Base-by-base conservation (phyloP, 208 protist species). In the Angomonas deanei region DNA sequence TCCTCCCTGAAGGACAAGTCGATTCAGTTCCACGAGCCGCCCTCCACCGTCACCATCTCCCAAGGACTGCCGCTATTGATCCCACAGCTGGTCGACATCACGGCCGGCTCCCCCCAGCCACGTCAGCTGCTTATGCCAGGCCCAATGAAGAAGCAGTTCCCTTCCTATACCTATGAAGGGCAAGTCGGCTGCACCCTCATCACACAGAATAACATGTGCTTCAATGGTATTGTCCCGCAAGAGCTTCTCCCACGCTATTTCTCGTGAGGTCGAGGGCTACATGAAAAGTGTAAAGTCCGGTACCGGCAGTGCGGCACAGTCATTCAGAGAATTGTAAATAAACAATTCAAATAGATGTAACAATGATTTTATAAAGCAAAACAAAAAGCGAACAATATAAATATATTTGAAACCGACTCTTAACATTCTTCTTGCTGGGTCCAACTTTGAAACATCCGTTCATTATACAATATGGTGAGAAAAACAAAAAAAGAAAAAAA, bases 11-110 rank as follows among this genome's bases (percentile, higher is more conserved):
- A 73, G 15, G 54, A 38, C 0, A 73, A 76, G 13, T 52, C 49
- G 31, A 52, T 88, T 24, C 59, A 42, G 13, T 88, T 82, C 64
- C 28, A 82, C 0, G 42, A 74, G 47, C 78, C 82, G 27, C 50
- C 38, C 2, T 61, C 78, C 32, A 90, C 83, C 17, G 46, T 90
- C n/a, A 75, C 78, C n/a, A 46, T 93, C 28, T 68, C 68, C 24
- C 72, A 86, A 60, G 83, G 86, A 30, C 80, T 90, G 59, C 68
- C 73, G 5, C 66, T 65, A 4, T 63, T 76, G 11, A 59, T 67
- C 21, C 39, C 61, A 21, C 38, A 73, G 47, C 58, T 93, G 0
- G 60, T 82, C 8, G 73, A 80, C 33, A 59, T 78, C 27, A 73
- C 68, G 3, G 76, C 86, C 2, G 82, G 74, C 2, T 59, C 65